Percentiles rank a stretch among this genome's conserved stretches.
Conservation (phyloP, 1,139 yeast species). For the Citeromyces hawaiiensis region DNA sequence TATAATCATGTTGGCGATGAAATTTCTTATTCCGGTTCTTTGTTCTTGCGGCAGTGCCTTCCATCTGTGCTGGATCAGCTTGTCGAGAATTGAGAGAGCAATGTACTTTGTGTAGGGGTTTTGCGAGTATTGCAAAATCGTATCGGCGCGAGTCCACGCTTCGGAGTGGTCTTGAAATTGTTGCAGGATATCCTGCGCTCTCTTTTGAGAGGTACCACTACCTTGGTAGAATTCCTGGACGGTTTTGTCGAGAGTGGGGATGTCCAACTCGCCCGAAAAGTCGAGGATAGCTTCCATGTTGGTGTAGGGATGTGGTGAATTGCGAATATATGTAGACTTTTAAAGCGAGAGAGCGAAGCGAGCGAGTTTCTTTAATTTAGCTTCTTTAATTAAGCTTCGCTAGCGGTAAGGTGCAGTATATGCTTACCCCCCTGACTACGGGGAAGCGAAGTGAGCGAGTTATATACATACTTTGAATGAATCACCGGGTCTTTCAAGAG, state of each 20-base stretch:
- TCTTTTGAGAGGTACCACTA: constrained; percentile 65
- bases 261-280: constrained; percentile 74
- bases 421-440: too few relatives aligned
- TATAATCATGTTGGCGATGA: constrained; percentile 87
- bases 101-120: constrained; percentile 86
- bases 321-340: too few relatives aligned
- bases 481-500: too few relatives aligned
- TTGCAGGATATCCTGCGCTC: constrained; percentile 74
- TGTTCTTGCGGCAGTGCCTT: constrained; percentile 82
- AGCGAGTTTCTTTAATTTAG: too few relatives aligned
- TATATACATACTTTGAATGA: too few relatives aligned
- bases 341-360: too few relatives aligned
- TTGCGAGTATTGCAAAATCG: constrained; percentile 64
- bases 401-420: too few relatives aligned
- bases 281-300: constrained; percentile 91
- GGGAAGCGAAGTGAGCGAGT: too few relatives aligned
- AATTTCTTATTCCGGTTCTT: constrained; percentile 79
- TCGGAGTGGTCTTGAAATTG: constrained; percentile 91
- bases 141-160: constrained; percentile 91
- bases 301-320: constrained; percentile 1
- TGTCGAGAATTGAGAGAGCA: constrained; percentile 82
- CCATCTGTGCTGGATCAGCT: constrained; percentile 87
- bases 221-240: constrained; percentile 85
- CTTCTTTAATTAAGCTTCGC: too few relatives aligned
- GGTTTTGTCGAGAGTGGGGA: constrained; percentile 64